Base-by-base conservation (phyloP, 2,329 filamentous ascomycete genomes). In the Phialophora verrucosa region DNA sequence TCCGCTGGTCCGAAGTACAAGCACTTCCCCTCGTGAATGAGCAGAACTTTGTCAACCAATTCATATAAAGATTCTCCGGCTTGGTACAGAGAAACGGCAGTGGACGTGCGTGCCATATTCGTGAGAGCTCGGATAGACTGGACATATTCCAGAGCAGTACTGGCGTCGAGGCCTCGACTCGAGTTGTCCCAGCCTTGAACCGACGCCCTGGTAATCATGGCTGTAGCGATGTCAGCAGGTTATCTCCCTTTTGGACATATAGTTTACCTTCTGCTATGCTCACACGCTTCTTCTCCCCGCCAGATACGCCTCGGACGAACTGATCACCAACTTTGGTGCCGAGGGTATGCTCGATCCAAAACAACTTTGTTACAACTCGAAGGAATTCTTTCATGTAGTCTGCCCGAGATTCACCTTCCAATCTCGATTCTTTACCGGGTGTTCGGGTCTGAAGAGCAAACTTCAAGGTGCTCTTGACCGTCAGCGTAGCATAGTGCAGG, bases 181-280 rank as follows among this genome's bases (percentile, higher is more conserved):
- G 84, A 88, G 70, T 92, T 92, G 67, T 90, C 92, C 91, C 91
- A 95, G 67, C 88, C 90, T 75, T 91, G 88, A 1, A 86, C 81
- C 50, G 84, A 87, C 1, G 87, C 85, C n/a, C 79, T 79, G 17
- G 88, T 88, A 11, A 93, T 81, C 66, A 90, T 84, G 70, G 91
- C 91, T 77, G 95, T 91, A 23, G 25, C 0, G 90, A 14, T 20
- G 56, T 63, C 38, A 63, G 64, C 51, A 47, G 2, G n/a, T 91
- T 68, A 95, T 38, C 92, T 53, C 88, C 51, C 38, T 25, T 14
- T 35, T 25, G n/a, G 4, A 35, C 25, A 5, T 17, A 31, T n/a
- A 54, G 25, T 12, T 29, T 35, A 59, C 56, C 63, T 62, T 70
- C 68, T 20, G 63, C 63, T 42, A 70, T 70, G 59, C 59, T 63